Base-by-base conservation (phyloP, 371 early-diverging fungal genomes). In the Funneliformis caledonium region DNA sequence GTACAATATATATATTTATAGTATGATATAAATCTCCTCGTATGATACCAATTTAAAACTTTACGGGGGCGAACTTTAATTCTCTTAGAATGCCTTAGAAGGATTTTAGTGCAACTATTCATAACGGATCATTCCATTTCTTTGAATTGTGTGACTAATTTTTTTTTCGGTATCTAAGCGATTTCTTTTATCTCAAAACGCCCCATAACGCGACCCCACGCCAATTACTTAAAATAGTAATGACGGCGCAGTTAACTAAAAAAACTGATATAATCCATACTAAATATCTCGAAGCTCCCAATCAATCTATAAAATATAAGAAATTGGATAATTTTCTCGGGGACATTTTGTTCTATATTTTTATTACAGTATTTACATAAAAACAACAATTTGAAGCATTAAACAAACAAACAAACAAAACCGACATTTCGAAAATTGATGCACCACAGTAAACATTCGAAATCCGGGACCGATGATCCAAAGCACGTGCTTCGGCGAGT, bases 41-140 rank as follows among this genome's bases (percentile, higher is more conserved):
- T 56, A 56, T 19, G 37, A 37, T 37, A 37, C 3, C 1, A 37
- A 37, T 37, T 37, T 37, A 37, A 37, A 37, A 37, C 37, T 37
- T 56, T 56, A 56, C 56, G 56, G 56, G 56, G 56, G 56, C 56
- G 56, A 56, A 56, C 56, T 19, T 56, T 56, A 56, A 56, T 56
- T 56, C 56, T 56, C 56, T 19, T 19, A 37, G 37, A 37, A 37
- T 37, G 37, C 3, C 37, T 37, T 37, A 56, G 56, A 56, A 56
- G 19, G 56, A 19, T 19, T 56, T 56, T 56, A 6, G 56, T 56
- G 56, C 56, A 56, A 56, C 56, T 4, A 19, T 56, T 56, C 56
- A 56, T 16, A 16, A 19, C 56, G 16, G 56, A 56, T 56, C 56
- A 16, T 19, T 52, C 19, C 52, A 14, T 16, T 52, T 52, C 52